Conservation (phyloP, 2,329 filamentous ascomycete genomes). For the Fusarium devonianum region DNA sequence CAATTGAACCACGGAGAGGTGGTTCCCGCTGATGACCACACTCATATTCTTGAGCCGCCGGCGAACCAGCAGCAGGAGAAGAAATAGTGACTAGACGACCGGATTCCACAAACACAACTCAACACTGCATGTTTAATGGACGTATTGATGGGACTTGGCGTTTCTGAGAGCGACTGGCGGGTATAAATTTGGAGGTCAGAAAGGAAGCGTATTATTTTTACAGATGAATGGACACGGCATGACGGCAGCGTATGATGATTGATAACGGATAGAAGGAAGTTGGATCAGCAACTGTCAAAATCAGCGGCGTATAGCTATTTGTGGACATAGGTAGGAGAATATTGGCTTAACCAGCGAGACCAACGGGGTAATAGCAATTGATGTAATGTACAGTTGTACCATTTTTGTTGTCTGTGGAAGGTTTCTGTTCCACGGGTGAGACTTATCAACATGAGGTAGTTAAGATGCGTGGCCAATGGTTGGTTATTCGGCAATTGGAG, state of each 20-base stretch:
- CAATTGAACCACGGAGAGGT: slow-evolving; percentile 76
- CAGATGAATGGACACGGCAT: slow-evolving; percentile 19
- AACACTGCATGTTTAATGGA: slow-evolving; percentile 10
- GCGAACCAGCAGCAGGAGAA: slow-evolving; percentile 49
- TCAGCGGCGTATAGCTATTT: slow-evolving; percentile 16
- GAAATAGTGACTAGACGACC: slow-evolving; percentile 27
- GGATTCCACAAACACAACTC: not conserved
- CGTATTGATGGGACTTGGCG: slow-evolving; percentile 30
- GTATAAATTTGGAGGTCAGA: slow-evolving; percentile 22
- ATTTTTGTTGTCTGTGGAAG: too few relatives aligned
- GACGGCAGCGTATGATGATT: slow-evolving; percentile 27
- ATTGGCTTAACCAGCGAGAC: not conserved
- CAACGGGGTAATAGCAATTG: not conserved
- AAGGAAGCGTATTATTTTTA: slow-evolving; percentile 30
- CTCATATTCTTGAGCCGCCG: slow-evolving; percentile 83
- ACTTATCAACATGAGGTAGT: not conserved
- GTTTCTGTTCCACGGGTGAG: too few relatives aligned
- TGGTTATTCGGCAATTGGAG: slow-evolving; percentile 9
- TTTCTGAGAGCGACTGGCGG: slow-evolving; percentile 31
- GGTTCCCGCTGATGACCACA: slow-evolving; percentile 77
- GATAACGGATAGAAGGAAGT: slow-evolving; percentile 39
- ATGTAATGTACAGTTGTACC: too few relatives aligned
- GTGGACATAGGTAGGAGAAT: slow-evolving; percentile 7
- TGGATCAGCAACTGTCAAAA: slow-evolving; percentile 34
- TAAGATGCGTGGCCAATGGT: not conserved